Base-by-base conservation (phyloP, 2,329 filamentous ascomycete species). In the Helminthosporium solani region DNA sequence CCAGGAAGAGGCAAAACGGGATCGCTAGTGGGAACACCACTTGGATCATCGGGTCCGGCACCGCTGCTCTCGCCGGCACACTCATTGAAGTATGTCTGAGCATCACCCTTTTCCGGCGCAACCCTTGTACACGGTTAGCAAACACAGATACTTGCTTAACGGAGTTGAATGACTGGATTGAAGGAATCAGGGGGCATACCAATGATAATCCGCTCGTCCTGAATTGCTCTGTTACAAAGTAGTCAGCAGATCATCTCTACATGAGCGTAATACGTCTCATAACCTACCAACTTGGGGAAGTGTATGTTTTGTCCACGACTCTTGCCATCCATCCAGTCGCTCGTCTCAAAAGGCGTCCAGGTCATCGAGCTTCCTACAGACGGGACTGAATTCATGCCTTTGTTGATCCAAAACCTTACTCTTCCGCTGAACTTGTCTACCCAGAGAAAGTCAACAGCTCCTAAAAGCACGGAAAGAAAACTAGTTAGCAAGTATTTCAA, bases 401-500 rank as follows among this genome's bases (percentile, higher is more conserved):
- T 40, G 53, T 72, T 71, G 33, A 62, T 60, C 59, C 59, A 73
- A 3, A 69, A 60, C 1, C 21, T 42, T 1, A 55, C 61, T 20
- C 68, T 56, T 7, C 68, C 66, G 6, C 51, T 64, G 54, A 66
- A 68, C 51, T 72, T 70, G 40, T 74, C 58, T 18, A 65, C 47
- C 33, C 42, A 46, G 2, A 55, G 25, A 20, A 49, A 46, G 16
- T 74, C 72, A 15, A 57, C 64, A 6, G 25, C 25, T 27, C n/a
- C n/a, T n/a, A n/a, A n/a, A n/a, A n/a, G n/a, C n/a, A n/a, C n/a
- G n/a, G 25, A 27, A 12, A 12, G 7, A 12, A 27, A 27, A 27
- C 12, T 27, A 27, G 25, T 27, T 7, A 27, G 7, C 7, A 7
- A 7, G 25, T 27, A n/a, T n/a, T n/a, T n/a, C n/a, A n/a, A n/a